Percentiles rank a stretch among this genome's conserved stretches.
Evolutionary conservation across 192 early-diverging fungal species (phyloP).

Genomic region (Gorgonomyces haynaldii): DNA sequence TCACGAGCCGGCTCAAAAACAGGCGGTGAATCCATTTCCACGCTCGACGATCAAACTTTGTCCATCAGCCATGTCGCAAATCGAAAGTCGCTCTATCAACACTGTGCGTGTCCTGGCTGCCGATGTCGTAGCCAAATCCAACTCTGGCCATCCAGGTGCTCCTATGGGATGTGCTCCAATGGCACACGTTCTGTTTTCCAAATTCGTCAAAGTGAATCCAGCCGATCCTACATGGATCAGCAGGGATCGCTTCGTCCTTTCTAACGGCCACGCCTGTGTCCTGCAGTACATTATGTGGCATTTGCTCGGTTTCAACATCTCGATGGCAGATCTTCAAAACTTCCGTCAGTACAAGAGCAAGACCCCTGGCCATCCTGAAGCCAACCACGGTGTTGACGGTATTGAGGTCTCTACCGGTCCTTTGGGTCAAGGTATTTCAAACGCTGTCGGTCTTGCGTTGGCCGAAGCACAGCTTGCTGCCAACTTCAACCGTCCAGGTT

Average conservation of each 20-base stretch:
- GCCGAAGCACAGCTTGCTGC: slow-evolving; percentile 81
- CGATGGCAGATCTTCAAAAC: slow-evolving; percentile 80
- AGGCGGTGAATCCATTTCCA: too few relatives aligned
- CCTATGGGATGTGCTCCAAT: slow-evolving; percentile 97
- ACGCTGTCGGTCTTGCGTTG: slow-evolving; percentile 86
- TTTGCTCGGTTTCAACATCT: slow-evolving; percentile 74
- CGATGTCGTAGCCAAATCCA: slow-evolving; percentile 77
- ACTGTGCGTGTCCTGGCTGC: slow-evolving; percentile 83
- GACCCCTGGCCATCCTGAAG: slow-evolving; percentile 96
- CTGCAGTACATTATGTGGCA: slow-evolving; percentile 87
- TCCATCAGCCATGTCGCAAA: too few relatives aligned
- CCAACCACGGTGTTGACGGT: slow-evolving; percentile 64
- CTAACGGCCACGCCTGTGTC: slow-evolving; percentile 94
- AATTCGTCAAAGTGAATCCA: slow-evolving; percentile 73
- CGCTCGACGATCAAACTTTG: too few relatives aligned
- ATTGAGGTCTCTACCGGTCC: slow-evolving; percentile 97
- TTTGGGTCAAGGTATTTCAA: slow-evolving; percentile 86
- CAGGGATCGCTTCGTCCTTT: slow-evolving; percentile 94
- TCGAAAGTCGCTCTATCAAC: too few relatives aligned
- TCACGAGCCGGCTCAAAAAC: too few relatives aligned
- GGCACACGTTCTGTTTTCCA: slow-evolving; percentile 80
- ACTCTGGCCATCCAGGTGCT: slow-evolving; percentile 93
- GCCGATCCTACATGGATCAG: slow-evolving; percentile 84
- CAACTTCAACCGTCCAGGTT: slow-evolving; percentile 82
- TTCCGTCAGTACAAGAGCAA: slow-evolving; percentile 76